Conservation (phyloP, 2,329 filamentous ascomycete species). For the Harringtonia aguacate region DNA sequence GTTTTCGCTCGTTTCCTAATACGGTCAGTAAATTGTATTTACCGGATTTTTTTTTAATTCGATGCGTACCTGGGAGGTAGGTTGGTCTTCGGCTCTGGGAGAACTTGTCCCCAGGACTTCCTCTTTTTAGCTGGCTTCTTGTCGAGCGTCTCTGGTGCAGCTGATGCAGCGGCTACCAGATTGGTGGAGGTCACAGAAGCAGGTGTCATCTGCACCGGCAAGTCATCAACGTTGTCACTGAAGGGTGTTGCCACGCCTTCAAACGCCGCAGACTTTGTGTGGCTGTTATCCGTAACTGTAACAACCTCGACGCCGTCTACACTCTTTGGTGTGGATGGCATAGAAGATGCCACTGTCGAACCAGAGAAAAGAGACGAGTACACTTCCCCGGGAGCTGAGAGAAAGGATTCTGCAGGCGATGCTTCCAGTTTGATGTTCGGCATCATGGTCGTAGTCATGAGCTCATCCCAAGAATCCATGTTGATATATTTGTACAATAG, state of each 20-base stretch:
- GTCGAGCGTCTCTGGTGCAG: slow-evolving; percentile 23
- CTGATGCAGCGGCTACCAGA: background rate
- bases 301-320: background rate
- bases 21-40: no score
- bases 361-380: slow-evolving; percentile 38
- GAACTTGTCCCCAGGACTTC: slow-evolving; percentile 97
- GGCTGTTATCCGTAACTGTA: slow-evolving; percentile 12
- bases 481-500: no score
- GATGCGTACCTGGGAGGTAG: slow-evolving; percentile 66
- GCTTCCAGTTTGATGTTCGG: slow-evolving; percentile 37
- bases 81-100: slow-evolving; percentile 93
- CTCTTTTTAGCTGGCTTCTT: slow-evolving; percentile 84
- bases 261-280: background rate
- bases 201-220: no score
- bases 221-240: background rate
- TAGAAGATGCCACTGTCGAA: background rate
- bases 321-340: slow-evolving; percentile 1
- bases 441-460: background rate
- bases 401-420: slow-evolving; percentile 42
- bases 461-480: no score
- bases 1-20: slow-evolving; percentile 94
- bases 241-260: no score
- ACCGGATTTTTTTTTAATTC: no score
- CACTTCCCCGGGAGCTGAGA: slow-evolving; percentile 38
- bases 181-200: no score